Base-by-base conservation (phyloP, 2,329 filamentous ascomycete genomes). In the Paecilomyces variotii region DNA sequence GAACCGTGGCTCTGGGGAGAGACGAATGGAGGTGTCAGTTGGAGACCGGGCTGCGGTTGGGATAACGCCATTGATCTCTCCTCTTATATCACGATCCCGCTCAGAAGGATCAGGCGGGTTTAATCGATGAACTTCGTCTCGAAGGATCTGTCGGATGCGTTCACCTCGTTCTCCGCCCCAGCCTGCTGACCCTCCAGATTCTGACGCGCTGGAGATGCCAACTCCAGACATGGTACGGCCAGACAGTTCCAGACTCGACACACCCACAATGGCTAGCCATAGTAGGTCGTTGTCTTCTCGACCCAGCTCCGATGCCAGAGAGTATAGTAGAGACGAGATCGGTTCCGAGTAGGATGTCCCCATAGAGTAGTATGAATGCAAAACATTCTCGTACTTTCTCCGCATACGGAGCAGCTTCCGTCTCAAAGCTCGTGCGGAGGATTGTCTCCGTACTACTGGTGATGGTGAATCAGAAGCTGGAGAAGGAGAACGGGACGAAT, bases 201-300 rank as follows among this genome's bases (percentile, higher is more conserved):
- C 78, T 39, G 78, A 85, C 60, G 74, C 80, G 70, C 82, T 87
- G 63, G 76, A 86, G 61, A 72, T 76, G 19, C 89, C 87, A 30
- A 94, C 81, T 26, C 91, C 91, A 11, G 89, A 87, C 52, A 89
- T 90, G 24, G 90, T 93, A 58, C 90, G 87, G 14, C 92, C 92
- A 64, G 94, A 96, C 0, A 97, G 82, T 71, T 97, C 92, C 75
- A 96, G 87, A 14, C 91, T 96, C n/a, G 89, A 91, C 35, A 96
- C 90, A 4, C 94, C 94, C 27, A 99, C 90, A 68, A 97, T 96
- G 4, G 91, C 87, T 59, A 96, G 82, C 94, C 94, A 99, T 12
- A 99, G 81, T 25, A 97, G 80, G 67, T 99, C 92, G 67, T 97
- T 99, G 73, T 97, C 93, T 79, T 97, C 94, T 56, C 92, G 88